Evolutionary conservation across 2,329 filamentous ascomycete genomes (phyloP), one percentile per base, ranked within the genome.

Genomic region (Penicillium nordicum): DNA sequence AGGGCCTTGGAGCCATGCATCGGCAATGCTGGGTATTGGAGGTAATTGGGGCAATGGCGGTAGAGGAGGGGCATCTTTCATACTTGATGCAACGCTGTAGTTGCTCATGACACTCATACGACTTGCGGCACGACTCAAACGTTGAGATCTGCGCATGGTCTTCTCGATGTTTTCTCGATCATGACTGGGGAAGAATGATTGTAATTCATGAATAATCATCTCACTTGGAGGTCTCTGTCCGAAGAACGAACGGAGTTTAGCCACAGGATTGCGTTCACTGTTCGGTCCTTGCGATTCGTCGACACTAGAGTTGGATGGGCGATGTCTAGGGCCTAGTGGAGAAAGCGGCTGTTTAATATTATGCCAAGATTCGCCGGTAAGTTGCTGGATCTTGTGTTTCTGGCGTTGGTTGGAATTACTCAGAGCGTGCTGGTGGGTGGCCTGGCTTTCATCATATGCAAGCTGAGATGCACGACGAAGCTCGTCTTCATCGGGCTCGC

Each of bases 131-230:
- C 90, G 90, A 78, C 93, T 97, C 61, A 97, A 81, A 51, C 94
- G 88, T 51, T 90, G 90, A 40, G 93, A 97, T 64, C 94, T 85
- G 47, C 94, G 89, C 60, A 96, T 92, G 0, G 94, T 97, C 65
- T 92, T 89, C 73, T 97, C 94, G 70, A 99, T 97, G 66, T 96
- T 91, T 71, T 96, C 92, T 54, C 90, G 87, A 48, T 92, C 87
- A 67, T 97, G 93, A 68, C 96, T 92, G 0, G 94, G 94, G 81
- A 99, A 99, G 79, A 97, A 99, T 0, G 92, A 96, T 1, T 91
- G 94, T 57, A 99, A 80, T 71, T 99, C 94, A 23, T 94, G 96
- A 27, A 93, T 93, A 70, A 99, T 99, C 71, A 99, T 84, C 78
- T 99, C 94, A 77, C 93, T 97, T 1, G 94, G 94, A 18, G 94